Percentiles rank a stretch among this genome's conserved stretches.
These are phyloP conservation scores for Tylopilus sp. DNA, from an alignment of 768 basidiomycete genomes.

Conservation along the genomic window DNA sequence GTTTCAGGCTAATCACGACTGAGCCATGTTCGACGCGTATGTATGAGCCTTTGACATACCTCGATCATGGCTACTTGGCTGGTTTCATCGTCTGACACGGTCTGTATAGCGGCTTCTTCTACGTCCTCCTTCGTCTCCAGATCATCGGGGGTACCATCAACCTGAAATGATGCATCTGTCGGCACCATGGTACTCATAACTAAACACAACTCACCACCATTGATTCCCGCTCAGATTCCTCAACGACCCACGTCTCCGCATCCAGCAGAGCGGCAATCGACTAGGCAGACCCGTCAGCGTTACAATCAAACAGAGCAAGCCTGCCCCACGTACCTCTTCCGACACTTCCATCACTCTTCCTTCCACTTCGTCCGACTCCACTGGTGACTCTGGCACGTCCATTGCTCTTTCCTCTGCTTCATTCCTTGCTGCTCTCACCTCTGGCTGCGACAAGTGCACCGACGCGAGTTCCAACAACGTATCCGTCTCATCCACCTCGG, in stretches of 20 bases:
- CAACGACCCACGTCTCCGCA: background rate
- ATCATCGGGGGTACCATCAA: background rate
- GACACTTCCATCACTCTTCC: background rate
- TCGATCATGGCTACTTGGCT: no score
- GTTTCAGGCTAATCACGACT: no score
- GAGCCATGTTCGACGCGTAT: no score
- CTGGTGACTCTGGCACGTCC: background rate
- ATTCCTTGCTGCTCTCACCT: no score
- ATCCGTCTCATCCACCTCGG: constrained; percentile 14
- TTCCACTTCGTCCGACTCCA: background rate
- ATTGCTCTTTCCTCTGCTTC: no score
- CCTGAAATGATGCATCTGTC: background rate
- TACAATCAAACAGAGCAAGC: background rate
- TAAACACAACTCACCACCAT: constrained; percentile 7
- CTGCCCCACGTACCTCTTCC: constrained; percentile 10
- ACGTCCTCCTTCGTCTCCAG: background rate
- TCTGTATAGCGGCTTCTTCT: no score
- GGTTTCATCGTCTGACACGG: no score
- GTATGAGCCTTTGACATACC: no score
- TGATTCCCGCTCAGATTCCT: background rate
- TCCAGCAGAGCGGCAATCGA: background rate
- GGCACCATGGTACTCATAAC: background rate
- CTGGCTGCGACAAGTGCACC: constrained; percentile 19
- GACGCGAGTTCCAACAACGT: constrained; percentile 23
- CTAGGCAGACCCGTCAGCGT: constrained; percentile 7